Base-by-base conservation (phyloP, 2,329 filamentous ascomycete genomes). In the Curvularia verruculosa region DNA sequence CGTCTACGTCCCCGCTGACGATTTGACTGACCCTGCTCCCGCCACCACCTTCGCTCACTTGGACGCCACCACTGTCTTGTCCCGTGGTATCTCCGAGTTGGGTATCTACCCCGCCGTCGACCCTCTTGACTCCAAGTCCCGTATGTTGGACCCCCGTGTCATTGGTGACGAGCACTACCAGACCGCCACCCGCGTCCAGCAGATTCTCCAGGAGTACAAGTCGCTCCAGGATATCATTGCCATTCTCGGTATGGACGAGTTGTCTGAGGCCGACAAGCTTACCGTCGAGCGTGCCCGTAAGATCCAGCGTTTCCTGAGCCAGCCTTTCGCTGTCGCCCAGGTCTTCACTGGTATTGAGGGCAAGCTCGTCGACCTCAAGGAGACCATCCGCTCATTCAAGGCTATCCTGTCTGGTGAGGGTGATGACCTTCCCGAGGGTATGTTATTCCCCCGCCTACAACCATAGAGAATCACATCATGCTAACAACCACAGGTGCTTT, bases 201-300 rank as follows among this genome's bases (percentile, higher is more conserved):
- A 96, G 85, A 98, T 97, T 83, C 89, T 99, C 80, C 95, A 99
- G 85, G 95, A 98, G 87, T 99, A 99, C 91, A 98, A 98, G 91
- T 98, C 94, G 67, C 92, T 99, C 71, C 95, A 99, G 86, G 95
- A 99, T 86, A 99, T 99, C 89, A 97, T 97, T 86, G 95, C 95
- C 83, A 99, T 99, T 92, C 84, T 98, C 80, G 94, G 94, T 89
- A 98, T 99, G 95, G 95, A 99, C 83, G 95, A 99, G 82, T 84
- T 99, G 83, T 98, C 95, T 67, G 95, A 98, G 87, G 90, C 91
- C 75, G 95, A 99, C 83, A 97, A 99, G 90, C 89, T 99, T 77
- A 98, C 95, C 74, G 95, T 99, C 87, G 95, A 99, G 90, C 95
- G 95, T 89, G 95, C 95, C 82, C 94, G 95, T 86, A 98, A 98